A percentile compares a stretch with the other conserved stretches of the same genome.
These are phyloP conservation scores for Sarcodon aspratus DNA, from an alignment of 768 basidiomycete genomes.

Conservation along the genomic window DNA sequence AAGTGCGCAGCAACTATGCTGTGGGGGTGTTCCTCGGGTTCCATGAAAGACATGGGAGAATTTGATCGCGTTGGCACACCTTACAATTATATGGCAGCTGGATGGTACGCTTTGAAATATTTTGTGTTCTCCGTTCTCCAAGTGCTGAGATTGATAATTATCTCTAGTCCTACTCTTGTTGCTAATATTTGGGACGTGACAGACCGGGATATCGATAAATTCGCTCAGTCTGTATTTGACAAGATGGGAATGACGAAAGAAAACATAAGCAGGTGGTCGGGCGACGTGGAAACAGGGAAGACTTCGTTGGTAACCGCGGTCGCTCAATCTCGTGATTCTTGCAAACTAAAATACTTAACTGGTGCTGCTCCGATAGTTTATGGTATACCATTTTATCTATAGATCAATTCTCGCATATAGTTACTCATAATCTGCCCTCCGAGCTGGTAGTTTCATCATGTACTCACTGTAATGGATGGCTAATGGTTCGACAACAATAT, in stretches of 20 bases:
- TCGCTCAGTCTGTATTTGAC: conserved; percentile 76
- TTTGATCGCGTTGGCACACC: conserved; percentile 90
- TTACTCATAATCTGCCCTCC: neutral
- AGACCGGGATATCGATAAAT: conserved; percentile 92
- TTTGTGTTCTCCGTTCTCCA: neutral
- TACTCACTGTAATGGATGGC: too few relatives aligned
- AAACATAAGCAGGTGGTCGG: conserved; percentile 11
- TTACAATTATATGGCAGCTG: conserved; percentile 92
- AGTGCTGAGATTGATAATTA: neutral
- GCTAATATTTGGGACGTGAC: conserved; percentile 99
- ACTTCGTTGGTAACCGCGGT: conserved; percentile 66
- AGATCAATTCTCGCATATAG: conserved; percentile 4
- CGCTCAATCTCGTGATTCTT: conserved; percentile 63
- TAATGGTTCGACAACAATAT: too few relatives aligned
- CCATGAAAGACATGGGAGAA: conserved; percentile 83
- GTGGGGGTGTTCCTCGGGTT: conserved; percentile 97
- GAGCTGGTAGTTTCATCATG: neutral
- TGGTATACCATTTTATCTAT: conserved; percentile 88
- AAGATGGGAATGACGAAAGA: conserved; percentile 41
- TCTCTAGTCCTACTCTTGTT: conserved; percentile 57
- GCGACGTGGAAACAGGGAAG: conserved; percentile 8
- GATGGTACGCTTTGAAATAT: conserved; percentile 60
- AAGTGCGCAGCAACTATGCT: conserved; percentile 93
- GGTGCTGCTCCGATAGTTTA: conserved; percentile 94
- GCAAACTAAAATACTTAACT: conserved; percentile 88